Percentiles rank a stretch among this genome's conserved stretches.
Evolutionary conservation across 2,329 filamentous ascomycete genomes (phyloP).

Genomic region (Microsporum audouinii): DNA sequence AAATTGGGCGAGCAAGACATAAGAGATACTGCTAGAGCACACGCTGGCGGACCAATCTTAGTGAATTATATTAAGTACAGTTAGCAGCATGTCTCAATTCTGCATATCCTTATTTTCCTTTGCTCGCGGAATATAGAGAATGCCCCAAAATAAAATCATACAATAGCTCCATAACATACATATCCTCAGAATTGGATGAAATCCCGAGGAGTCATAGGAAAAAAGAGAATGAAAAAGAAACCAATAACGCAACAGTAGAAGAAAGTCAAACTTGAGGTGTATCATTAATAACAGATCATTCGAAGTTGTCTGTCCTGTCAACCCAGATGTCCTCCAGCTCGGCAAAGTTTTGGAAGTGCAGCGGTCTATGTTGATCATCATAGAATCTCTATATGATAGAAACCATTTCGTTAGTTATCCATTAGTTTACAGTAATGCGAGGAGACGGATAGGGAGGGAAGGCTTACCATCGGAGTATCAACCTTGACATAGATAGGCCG

Average conservation of each 20-base stretch:
- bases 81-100: not conserved
- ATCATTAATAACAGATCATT: conserved; percentile 40
- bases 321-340: conserved; percentile 96
- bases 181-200: not conserved
- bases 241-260: conserved; percentile 5
- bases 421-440: not conserved
- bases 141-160: not conserved
- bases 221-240: conserved; percentile 11
- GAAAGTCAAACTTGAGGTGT: not conserved
- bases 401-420: conserved; percentile 8
- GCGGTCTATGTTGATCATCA: conserved; percentile 76
- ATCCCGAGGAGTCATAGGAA: conserved; percentile 12
- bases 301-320: conserved; percentile 85
- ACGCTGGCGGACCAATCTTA: not conserved
- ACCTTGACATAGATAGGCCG: conserved; percentile 83
- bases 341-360: conserved; percentile 96
- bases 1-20: not conserved
- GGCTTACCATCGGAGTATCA: conserved; percentile 58
- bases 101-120: not conserved
- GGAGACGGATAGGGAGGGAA: not conserved
- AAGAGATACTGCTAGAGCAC: not conserved
- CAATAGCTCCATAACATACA: not conserved
- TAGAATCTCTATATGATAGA: conserved; percentile 55
- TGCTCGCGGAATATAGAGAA: not conserved
- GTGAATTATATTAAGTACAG: not conserved